Percentiles rank a stretch among this genome's conserved stretches.
These are phyloP conservation scores for Candida ulmi DNA, from an alignment of 805 yeast species.

Conservation along the genomic window DNA sequence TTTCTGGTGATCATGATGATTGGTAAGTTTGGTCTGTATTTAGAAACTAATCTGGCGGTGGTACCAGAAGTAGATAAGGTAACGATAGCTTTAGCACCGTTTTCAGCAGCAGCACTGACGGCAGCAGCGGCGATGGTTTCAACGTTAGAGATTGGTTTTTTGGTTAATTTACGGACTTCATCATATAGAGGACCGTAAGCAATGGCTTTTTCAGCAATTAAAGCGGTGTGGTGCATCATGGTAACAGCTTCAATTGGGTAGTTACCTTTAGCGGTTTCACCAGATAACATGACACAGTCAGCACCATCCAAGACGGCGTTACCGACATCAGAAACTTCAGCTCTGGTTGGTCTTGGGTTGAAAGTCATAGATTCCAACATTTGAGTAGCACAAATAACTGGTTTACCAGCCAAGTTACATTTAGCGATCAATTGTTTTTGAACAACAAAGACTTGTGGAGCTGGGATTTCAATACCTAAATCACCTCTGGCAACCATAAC, in stretches of 20 bases:
- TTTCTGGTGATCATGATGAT: slow-evolving; percentile 98
- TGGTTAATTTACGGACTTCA: slow-evolving; percentile 81
- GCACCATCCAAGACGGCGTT: slow-evolving; percentile 99
- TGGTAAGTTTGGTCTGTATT: slow-evolving; percentile 97
- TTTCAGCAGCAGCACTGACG: slow-evolving; percentile 94
- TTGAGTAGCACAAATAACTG: slow-evolving; percentile 99
- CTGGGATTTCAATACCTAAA: slow-evolving; percentile 98
- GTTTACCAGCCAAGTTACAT: slow-evolving; percentile 99
- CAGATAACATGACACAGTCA: slow-evolving; percentile 99
- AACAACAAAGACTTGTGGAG: slow-evolving; percentile 96
- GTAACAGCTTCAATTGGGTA: slow-evolving; percentile 97
- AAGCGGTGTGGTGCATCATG: slow-evolving; percentile 97
- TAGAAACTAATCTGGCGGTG: slow-evolving; percentile 93
- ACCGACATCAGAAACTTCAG: slow-evolving; percentile 99
- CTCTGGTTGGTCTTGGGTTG: slow-evolving; percentile 99
- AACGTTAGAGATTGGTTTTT: slow-evolving; percentile 85
- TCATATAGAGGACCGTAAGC: slow-evolving; percentile 81
- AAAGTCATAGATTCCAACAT: slow-evolving; percentile 99
- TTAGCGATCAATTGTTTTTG: slow-evolving; percentile 99
- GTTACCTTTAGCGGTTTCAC: slow-evolving; percentile 99
- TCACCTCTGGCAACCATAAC: slow-evolving; percentile 99
- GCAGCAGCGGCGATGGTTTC: slow-evolving; percentile 98
- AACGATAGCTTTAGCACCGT: slow-evolving; percentile 92
- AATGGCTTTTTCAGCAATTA: slow-evolving; percentile 95
- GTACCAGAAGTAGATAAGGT: slow-evolving; percentile 93